Evolutionary conservation across 495 filamentous ascomycete genomes (phyloP), one percentile per base, ranked within the genome.

Genomic region (Filosporella fistucella): DNA sequence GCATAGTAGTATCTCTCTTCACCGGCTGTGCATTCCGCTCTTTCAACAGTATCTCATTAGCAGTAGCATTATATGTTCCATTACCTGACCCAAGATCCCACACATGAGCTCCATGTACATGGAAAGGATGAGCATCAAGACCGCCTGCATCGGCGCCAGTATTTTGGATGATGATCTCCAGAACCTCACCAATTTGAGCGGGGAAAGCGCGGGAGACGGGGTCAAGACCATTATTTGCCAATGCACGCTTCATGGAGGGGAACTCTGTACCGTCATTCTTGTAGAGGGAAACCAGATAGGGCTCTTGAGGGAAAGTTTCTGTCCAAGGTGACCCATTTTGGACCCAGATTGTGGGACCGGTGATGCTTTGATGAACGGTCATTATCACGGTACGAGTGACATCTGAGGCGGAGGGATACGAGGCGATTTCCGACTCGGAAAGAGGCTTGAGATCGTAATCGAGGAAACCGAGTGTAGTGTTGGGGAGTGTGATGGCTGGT

Each of bases 141-240:
- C 66, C 64, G 6, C 74, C 77, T 8, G 53, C 56, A n/a, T 56
- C 42, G 5, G 49, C 51, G 0, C 71, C 72, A 8, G 71, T 70
- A 52, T 81, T 80, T 39, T 76, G 66, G 49, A 72, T 64, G 25
- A 82, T 68, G 24, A 82, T 79, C 46, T 85, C 81, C n/a, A 85
- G 50, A 9, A 82, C 74, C 53, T 85, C 80, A 14, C 75, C 77
- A 4, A 81, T 56, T 42, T 70, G 59, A 10, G 75, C 76, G 0
- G 78, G 74, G 55, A 74, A 83, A 0, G 73, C 67, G 21, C 53
- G 54, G 1, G 70, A 71, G 0, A 51, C 51, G 1, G 72, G 74
- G 52, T 85, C 79, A 60, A 75, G 75, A 23, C 80, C 80, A 24
- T 61, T 20, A 34, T 76, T 74, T 4, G 54, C 50, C 7, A 74